These are phyloP conservation scores for Jaenimonas drosophilae DNA, from an alignment of 208 protist species.

Conservation along the genomic window DNA sequence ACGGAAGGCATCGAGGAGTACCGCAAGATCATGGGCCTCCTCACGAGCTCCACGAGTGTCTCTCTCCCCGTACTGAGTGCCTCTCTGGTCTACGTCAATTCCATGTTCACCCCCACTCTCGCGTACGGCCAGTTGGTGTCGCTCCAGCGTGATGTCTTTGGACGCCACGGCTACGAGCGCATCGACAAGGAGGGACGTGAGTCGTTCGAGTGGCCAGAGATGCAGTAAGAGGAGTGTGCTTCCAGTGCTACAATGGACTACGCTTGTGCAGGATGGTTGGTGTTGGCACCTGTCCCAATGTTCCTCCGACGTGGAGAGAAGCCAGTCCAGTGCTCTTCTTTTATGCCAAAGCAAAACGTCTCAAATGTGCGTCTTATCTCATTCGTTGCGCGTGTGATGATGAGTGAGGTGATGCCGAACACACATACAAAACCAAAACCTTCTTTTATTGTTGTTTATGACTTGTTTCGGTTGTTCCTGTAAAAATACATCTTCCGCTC, in stretches of 20 bases:
- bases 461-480: constrained; percentile 2
- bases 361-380: not conserved
- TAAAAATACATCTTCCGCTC: too few relatives aligned
- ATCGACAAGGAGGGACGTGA: constrained; percentile 75
- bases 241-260: too few relatives aligned
- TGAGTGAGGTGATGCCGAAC: too few relatives aligned
- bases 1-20: constrained; percentile 45
- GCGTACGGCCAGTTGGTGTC: constrained; percentile 85
- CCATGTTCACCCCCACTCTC: constrained; percentile 69
- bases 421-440: too few relatives aligned
- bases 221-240: constrained; percentile 44
- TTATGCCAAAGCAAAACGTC: not conserved
- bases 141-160: constrained; percentile 88
- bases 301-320: too few relatives aligned
- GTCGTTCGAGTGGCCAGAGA: constrained; percentile 67
- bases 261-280: too few relatives aligned
- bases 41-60: constrained; percentile 40
- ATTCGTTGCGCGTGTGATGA: constrained; percentile 3
- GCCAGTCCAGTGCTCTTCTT: too few relatives aligned
- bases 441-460: constrained; percentile 3
- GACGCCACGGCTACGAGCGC: constrained; percentile 85
- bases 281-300: too few relatives aligned
- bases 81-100: constrained; percentile 78
- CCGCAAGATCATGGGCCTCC: constrained; percentile 43
- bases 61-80: constrained; percentile 67